Percentiles rank a stretch among this genome's conserved stretches.
phyloP scores from a whole-genome alignment of 2,329 filamentous ascomycete species.

The Plectosphaerella cucumerina region DNA sequence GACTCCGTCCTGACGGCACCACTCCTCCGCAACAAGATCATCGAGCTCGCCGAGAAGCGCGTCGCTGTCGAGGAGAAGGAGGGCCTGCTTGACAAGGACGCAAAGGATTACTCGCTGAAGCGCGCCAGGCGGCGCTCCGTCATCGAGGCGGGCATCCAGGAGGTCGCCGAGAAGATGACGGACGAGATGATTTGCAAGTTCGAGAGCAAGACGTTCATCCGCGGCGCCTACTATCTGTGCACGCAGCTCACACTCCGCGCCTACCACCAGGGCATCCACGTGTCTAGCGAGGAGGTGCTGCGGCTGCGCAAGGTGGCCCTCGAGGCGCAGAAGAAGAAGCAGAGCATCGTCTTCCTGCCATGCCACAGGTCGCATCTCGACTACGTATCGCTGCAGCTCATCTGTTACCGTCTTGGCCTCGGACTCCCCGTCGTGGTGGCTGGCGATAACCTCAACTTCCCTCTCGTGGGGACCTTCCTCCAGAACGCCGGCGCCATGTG shows the following conservation, averaged over 20 bases:
- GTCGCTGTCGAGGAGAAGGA: slow-evolving; percentile 73
- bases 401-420: slow-evolving; percentile 90
- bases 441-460: slow-evolving; percentile 95
- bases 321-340: slow-evolving; percentile 77
- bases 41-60: slow-evolving; percentile 70
- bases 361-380: slow-evolving; percentile 95
- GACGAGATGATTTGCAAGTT: slow-evolving; percentile 99
- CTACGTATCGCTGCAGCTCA: slow-evolving; percentile 90
- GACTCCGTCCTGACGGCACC: slow-evolving; percentile 69
- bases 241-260: slow-evolving; percentile 88
- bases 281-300: slow-evolving; percentile 89
- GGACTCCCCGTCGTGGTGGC: slow-evolving; percentile 88
- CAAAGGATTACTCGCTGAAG: slow-evolving; percentile 49
- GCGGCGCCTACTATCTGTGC: slow-evolving; percentile 82
- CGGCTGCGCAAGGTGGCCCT: slow-evolving; percentile 78
- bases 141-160: slow-evolving; percentile 68
- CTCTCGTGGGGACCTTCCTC: slow-evolving; percentile 80
- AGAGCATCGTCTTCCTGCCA: slow-evolving; percentile 93
- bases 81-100: slow-evolving; percentile 57
- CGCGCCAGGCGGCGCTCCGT: slow-evolving; percentile 53
- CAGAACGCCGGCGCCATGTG: slow-evolving; percentile 98
- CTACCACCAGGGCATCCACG: slow-evolving; percentile 96
- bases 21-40: slow-evolving; percentile 70
- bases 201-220: slow-evolving; percentile 89
- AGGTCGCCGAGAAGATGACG: slow-evolving; percentile 82